phyloP scores from a whole-genome alignment of 2,329 filamentous ascomycete genomes.

The Penicillium sp. region DNA sequence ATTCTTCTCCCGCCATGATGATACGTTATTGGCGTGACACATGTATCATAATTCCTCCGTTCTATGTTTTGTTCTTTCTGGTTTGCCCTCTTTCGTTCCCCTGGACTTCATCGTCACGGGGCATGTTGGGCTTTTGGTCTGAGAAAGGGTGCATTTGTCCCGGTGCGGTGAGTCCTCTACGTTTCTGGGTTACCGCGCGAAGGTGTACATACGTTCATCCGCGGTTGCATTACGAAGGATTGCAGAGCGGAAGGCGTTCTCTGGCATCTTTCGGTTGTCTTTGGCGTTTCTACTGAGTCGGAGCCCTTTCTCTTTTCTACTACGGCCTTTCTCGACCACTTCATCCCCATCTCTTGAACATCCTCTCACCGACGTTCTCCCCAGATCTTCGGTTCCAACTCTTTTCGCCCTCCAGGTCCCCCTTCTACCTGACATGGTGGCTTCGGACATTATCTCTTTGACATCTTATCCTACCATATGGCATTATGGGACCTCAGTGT shows the following conservation, averaged over 20 bases:
- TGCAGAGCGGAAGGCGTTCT: conserved; percentile 22
- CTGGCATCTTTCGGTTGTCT: conserved; percentile 10
- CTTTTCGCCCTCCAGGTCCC: not conserved
- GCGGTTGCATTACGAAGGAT: conserved; percentile 10
- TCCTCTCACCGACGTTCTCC: not conserved
- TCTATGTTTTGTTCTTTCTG: conserved; percentile 9
- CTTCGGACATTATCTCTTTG: conserved; percentile 1
- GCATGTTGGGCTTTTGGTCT: not conserved
- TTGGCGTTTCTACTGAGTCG: conserved; percentile 18
- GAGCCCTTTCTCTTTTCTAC: conserved; percentile 1
- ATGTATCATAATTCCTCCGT: conserved; percentile 31
- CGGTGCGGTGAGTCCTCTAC: conserved; percentile 6
- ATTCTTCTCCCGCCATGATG: conserved; percentile 17
- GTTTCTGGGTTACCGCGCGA: conserved; percentile 3
- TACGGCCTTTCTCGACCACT: not conserved
- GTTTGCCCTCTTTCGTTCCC: not conserved
- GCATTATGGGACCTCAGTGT: not conserved
- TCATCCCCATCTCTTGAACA: not conserved
- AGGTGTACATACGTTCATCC: conserved; percentile 19
- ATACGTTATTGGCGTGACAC: conserved; percentile 20
- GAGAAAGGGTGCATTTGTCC: not conserved
- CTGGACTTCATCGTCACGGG: not conserved
- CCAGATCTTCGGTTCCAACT: not conserved
- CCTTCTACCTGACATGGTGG: not conserved
- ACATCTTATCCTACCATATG: conserved; percentile 2